Percentiles rank a stretch among this genome's conserved stretches.
phyloP scores from a whole-genome alignment of 371 early-diverging fungal genomes.

The Lichtheimia ornata region DNA sequence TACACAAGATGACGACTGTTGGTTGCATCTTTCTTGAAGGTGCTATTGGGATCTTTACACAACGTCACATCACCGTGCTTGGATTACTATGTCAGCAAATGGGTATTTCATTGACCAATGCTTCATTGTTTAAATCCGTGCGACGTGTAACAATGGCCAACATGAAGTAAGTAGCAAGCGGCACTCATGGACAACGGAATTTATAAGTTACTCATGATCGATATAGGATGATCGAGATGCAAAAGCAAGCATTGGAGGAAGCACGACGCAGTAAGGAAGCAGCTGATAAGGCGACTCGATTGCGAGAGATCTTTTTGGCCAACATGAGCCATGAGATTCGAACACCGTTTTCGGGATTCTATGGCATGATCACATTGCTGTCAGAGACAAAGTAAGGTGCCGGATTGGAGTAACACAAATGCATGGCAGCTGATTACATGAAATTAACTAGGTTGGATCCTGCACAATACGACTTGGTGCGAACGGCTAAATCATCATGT shows the following conservation, averaged over 20 bases:
- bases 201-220: not conserved
- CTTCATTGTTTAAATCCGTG: slow-evolving; percentile 51
- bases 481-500: slow-evolving; percentile 59
- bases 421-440: no score
- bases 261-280: slow-evolving; percentile 48
- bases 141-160: slow-evolving; percentile 46
- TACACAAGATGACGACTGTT: slow-evolving; percentile 44
- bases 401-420: no score
- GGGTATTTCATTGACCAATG: slow-evolving; percentile 63
- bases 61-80: slow-evolving; percentile 55
- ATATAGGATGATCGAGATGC: slow-evolving; percentile 48
- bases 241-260: slow-evolving; percentile 47
- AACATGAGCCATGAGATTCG: no score
- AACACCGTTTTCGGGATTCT: no score
- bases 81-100: slow-evolving; percentile 59
- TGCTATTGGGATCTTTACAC: slow-evolving; percentile 57
- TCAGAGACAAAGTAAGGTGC: slow-evolving; percentile 4
- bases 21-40: slow-evolving; percentile 61
- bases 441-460: slow-evolving; percentile 36
- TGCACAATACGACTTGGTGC: slow-evolving; percentile 61
- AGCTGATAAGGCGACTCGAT: slow-evolving; percentile 42
- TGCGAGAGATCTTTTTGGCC: no score
- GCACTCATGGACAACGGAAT: not conserved
- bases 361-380: no score
- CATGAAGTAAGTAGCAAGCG: slow-evolving; percentile 17